Evolutionary conservation across 208 protist genomes (phyloP).

Genomic region (Tetramitus jugosus): DNA sequence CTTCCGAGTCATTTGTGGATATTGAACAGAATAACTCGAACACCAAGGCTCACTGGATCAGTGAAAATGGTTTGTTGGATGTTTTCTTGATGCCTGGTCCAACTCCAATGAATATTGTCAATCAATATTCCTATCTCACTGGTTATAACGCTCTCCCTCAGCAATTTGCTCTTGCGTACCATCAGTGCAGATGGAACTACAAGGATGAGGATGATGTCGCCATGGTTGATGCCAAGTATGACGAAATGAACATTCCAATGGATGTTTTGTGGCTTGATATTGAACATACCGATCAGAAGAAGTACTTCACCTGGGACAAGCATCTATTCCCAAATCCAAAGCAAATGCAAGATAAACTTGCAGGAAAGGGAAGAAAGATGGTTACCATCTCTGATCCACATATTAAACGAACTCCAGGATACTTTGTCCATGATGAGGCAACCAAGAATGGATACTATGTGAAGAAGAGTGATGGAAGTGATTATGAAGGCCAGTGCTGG

Average conservation of each 20-base stretch:
- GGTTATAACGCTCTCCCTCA: constrained; percentile 83
- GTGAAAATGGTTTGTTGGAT: constrained; percentile 84
- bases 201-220: constrained; percentile 78
- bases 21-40: constrained; percentile 24
- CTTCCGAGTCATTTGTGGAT: constrained; percentile 55
- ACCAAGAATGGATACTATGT: constrained; percentile 66
- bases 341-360: constrained; percentile 70
- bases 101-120: constrained; percentile 66
- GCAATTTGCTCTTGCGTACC: constrained; percentile 90
- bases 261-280: constrained; percentile 99
- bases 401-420: constrained; percentile 78
- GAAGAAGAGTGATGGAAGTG: constrained; percentile 52
- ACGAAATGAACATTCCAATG: constrained; percentile 89
- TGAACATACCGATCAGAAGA: constrained; percentile 96
- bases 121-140: constrained; percentile 81
- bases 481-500: constrained; percentile 93
- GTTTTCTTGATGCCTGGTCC: constrained; percentile 88
- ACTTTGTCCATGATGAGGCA: constrained; percentile 69
- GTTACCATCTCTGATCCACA: constrained; percentile 96
- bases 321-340: constrained; percentile 83
- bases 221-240: constrained; percentile 76
- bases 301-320: constrained; percentile 96
- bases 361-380: constrained; percentile 78
- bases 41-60: constrained; percentile 64
- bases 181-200: constrained; percentile 97